Evolutionary conservation across 2,329 filamentous ascomycete genomes (phyloP).

Genomic region (Sporothrix curviconia): DNA sequence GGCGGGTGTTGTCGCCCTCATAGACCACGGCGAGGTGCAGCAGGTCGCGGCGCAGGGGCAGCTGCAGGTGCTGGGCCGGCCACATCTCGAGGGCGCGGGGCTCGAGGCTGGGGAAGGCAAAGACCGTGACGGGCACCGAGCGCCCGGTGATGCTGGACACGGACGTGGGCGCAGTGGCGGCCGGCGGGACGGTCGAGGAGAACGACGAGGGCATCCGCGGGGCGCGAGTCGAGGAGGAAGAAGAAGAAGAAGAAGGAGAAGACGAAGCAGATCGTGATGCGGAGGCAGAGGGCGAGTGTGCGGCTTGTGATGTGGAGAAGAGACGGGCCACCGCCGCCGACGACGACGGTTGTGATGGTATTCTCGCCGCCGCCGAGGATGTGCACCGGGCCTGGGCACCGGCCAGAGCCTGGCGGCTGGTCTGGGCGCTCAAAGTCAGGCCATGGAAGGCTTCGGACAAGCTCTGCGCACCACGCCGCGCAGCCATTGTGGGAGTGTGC

Average conservation of each 20-base stretch:
- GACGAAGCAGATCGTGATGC: not conserved
- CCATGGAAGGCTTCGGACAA: constrained; percentile 15
- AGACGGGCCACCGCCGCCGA: no score
- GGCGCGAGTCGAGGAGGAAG: not conserved
- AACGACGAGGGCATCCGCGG: not conserved
- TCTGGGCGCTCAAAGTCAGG: constrained; percentile 8
- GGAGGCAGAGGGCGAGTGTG: not conserved
- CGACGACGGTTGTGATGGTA: not conserved
- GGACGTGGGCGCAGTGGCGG: not conserved
- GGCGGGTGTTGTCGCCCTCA: constrained; percentile 82
- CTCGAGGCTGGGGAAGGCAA: constrained; percentile 84
- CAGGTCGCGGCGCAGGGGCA: constrained; percentile 84
- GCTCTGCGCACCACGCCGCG: constrained; percentile 15
- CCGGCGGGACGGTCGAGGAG: not conserved
- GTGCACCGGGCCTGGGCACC: not conserved
- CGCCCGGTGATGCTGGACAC: constrained; percentile 39
- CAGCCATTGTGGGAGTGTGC: constrained; percentile 15
- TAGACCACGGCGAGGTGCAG: constrained; percentile 87
- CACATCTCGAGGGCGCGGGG: constrained; percentile 72
- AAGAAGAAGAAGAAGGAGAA: not conserved
- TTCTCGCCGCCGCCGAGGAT: not conserved
- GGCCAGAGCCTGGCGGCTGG: not conserved
- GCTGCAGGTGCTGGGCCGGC: constrained; percentile 72
- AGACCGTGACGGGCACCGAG: constrained; percentile 80
- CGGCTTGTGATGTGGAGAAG: no score